A percentile compares a stretch with the other conserved stretches of the same genome.
Evolutionary conservation across 192 early-diverging fungal genomes (phyloP).

Genomic region (Radiomyces spectabilis): DNA sequence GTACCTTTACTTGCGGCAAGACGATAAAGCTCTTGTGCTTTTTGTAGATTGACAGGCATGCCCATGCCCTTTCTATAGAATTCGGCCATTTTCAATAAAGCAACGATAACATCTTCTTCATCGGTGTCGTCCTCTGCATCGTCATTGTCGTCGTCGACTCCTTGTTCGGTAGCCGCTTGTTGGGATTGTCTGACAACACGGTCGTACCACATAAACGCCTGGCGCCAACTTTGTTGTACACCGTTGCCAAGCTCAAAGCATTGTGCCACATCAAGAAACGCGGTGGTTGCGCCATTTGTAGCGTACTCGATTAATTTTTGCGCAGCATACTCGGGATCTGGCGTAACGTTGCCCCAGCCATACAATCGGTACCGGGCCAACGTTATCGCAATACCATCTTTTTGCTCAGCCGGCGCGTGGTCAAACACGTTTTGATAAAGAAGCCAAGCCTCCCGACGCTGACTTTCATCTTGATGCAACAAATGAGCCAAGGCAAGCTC

Average conservation of each 20-base stretch:
- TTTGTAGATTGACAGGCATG: neutral
- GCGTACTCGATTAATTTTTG: conserved; percentile 2
- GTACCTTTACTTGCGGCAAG: too few relatives aligned
- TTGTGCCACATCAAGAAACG: conserved; percentile 5
- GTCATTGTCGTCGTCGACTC: neutral
- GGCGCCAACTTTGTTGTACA: neutral
- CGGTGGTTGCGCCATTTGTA: conserved; percentile 3
- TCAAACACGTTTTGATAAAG: too few relatives aligned
- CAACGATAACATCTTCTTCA: neutral
- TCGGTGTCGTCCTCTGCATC: neutral
- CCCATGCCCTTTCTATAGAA: conserved; percentile 1
- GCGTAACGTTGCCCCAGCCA: conserved; percentile 11
- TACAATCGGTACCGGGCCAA: conserved; percentile 16
- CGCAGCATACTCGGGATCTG: neutral
- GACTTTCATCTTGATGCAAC: conserved; percentile 1
- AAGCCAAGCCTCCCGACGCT: too few relatives aligned
- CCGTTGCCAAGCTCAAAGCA: conserved; percentile 16
- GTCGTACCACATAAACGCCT: conserved; percentile 14
- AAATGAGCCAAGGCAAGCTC: conserved; percentile 7
- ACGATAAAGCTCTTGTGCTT: neutral
- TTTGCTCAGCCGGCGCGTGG: conserved; percentile 1
- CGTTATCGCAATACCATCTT: neutral
- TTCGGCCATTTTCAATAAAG: neutral
- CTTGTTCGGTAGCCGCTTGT: neutral
- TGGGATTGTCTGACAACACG: neutral